Evolutionary conservation across 306 rosid species (phyloP).

Genomic region (Vigna radiata): DNA sequence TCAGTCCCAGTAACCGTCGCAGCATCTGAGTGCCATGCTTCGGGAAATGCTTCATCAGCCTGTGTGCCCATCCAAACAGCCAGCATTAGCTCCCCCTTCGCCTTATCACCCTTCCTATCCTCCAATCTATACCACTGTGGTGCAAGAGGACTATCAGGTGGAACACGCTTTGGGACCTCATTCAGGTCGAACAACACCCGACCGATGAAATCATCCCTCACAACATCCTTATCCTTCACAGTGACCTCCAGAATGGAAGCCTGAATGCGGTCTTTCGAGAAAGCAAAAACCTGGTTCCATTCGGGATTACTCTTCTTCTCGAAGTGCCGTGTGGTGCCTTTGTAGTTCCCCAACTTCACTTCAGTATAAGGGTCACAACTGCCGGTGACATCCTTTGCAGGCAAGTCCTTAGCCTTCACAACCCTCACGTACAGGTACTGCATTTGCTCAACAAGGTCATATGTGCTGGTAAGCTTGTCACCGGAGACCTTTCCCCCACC

Average conservation of each 20-base stretch:
- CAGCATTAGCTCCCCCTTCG: slow-evolving; percentile 89
- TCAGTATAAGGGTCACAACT: slow-evolving; percentile 96
- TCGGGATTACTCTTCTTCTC: slow-evolving; percentile 95
- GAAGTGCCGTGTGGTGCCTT: slow-evolving; percentile 89
- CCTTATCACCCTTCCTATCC: slow-evolving; percentile 72
- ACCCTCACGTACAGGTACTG: slow-evolving; percentile 97
- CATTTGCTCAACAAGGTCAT: slow-evolving; percentile 99
- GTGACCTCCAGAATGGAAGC: slow-evolving; percentile 82
- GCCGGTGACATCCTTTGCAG: slow-evolving; percentile 84
- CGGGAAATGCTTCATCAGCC: slow-evolving; percentile 98
- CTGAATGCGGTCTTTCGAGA: slow-evolving; percentile 89
- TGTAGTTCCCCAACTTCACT: slow-evolving; percentile 92
- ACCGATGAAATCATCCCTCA: slow-evolving; percentile 93
- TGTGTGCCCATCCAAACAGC: slow-evolving; percentile 99
- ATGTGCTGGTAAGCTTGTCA: slow-evolving; percentile 88
- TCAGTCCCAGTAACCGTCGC: slow-evolving; percentile 88
- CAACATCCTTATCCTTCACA: slow-evolving; percentile 88
- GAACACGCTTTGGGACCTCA: slow-evolving; percentile 93
- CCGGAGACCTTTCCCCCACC: slow-evolving; percentile 95
- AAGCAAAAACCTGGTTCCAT: slow-evolving; percentile 96
- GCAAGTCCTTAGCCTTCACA: slow-evolving; percentile 88
- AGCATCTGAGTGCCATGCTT: slow-evolving; percentile 98
- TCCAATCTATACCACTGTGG: slow-evolving; percentile 97
- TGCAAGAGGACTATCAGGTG: slow-evolving; percentile 93
- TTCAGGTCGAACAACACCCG: slow-evolving; percentile 76